Conservation (phyloP, 1,284 basidiomycete genomes). For the Ganoderma resinaceum region DNA sequence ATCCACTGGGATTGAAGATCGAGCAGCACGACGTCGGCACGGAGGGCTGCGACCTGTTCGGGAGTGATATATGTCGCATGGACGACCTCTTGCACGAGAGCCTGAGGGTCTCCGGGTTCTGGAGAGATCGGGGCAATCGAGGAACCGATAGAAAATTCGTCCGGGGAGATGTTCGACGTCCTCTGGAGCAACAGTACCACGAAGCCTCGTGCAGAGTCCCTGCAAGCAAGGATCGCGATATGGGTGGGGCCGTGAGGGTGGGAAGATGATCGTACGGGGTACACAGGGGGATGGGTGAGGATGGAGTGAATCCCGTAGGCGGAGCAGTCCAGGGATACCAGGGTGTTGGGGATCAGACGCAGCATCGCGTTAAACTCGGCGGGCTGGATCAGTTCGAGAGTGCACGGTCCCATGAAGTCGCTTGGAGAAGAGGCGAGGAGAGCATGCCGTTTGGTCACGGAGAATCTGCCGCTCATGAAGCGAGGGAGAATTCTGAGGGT, state of each 20-base stretch:
- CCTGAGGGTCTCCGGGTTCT: not conserved
- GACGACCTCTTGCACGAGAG: not conserved
- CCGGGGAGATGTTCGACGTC: not conserved
- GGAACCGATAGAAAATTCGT: not conserved
- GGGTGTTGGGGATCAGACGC: not conserved
- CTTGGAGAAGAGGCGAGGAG: not conserved
- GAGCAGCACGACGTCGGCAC: not conserved
- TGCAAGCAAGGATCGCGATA: not conserved
- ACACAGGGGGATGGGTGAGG: not conserved
- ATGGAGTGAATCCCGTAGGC: constrained; percentile 1
- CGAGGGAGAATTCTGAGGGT: not conserved
- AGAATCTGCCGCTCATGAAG: not conserved
- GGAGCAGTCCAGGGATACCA: not conserved
- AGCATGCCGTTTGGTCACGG: not conserved
- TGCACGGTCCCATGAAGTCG: not conserved
- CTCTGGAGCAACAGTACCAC: not conserved
- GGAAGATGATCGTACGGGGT: not conserved
- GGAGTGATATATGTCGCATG: not conserved
- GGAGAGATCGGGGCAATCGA: not conserved
- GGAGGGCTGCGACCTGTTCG: not conserved
- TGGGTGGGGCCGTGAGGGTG: not conserved
- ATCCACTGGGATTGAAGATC: not conserved
- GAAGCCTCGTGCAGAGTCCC: not conserved
- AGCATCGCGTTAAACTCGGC: not conserved
- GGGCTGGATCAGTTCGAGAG: not conserved